Evolutionary conservation across 1,284 basidiomycete species (phyloP).

Genomic region (Boletus sp.): DNA sequence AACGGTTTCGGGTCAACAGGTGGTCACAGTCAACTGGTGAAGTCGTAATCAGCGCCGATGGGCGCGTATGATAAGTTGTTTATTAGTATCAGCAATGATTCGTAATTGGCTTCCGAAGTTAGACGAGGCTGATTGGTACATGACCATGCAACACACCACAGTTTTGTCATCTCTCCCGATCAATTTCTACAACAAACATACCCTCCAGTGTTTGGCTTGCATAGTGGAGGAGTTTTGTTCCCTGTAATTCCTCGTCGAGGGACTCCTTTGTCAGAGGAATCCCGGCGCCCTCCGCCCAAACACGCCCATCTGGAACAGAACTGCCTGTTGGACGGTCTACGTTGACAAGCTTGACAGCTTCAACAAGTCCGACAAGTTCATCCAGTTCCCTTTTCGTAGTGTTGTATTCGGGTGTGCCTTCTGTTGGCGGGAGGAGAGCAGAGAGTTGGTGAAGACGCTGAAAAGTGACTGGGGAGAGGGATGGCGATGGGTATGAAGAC

Average conservation of each 20-base stretch:
- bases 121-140: neutral
- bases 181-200: slow-evolving; percentile 45
- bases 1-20: slow-evolving; percentile 95
- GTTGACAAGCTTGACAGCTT: slow-evolving; percentile 68
- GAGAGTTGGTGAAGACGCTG: slow-evolving; percentile 63
- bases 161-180: slow-evolving; percentile 37
- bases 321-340: slow-evolving; percentile 29
- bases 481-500: slow-evolving; percentile 68
- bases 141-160: slow-evolving; percentile 6
- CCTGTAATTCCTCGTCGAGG: slow-evolving; percentile 32
- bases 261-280: slow-evolving; percentile 28
- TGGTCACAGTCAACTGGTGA: slow-evolving; percentile 52
- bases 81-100: neutral
- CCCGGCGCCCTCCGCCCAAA: slow-evolving; percentile 40
- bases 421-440: slow-evolving; percentile 59
- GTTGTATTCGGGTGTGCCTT: slow-evolving; percentile 48
- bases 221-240: slow-evolving; percentile 45
- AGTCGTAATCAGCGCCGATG: slow-evolving; percentile 2
- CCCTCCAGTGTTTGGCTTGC: slow-evolving; percentile 45
- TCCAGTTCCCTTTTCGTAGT: slow-evolving; percentile 56
- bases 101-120: neutral
- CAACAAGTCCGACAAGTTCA: slow-evolving; percentile 68
- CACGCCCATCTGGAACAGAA: slow-evolving; percentile 42
- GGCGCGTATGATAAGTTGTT: slow-evolving; percentile 4
- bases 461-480: slow-evolving; percentile 51